Evolutionary conservation across 805 yeast species (phyloP).

Genomic region (Candida nanaspora): DNA sequence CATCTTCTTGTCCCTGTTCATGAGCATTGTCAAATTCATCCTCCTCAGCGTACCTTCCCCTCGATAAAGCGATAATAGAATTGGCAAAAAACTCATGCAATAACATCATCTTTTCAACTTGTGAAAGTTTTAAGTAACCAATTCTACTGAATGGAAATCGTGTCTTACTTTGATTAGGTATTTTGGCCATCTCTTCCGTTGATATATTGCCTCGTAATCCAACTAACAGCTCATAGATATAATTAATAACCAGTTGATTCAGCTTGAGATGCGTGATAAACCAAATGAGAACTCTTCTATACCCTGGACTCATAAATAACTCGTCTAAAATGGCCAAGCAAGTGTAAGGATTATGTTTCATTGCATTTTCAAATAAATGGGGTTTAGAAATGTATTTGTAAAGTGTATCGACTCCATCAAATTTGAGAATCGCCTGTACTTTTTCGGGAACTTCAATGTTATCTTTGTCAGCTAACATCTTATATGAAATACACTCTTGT

Average conservation of each 20-base stretch:
- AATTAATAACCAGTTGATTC: slow-evolving; percentile 49
- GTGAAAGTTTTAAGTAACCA: slow-evolving; percentile 47
- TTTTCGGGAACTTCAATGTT: slow-evolving; percentile 10
- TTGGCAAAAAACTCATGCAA: slow-evolving; percentile 65
- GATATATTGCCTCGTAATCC: slow-evolving; percentile 44
- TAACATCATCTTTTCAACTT: slow-evolving; percentile 57
- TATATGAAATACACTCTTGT: slow-evolving; percentile 16
- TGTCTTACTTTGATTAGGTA: slow-evolving; percentile 2
- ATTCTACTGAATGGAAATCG: slow-evolving; percentile 43
- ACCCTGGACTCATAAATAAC: slow-evolving; percentile 61
- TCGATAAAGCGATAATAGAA: slow-evolving; percentile 36
- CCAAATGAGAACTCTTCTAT: slow-evolving; percentile 60
- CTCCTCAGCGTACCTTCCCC: slow-evolving; percentile 20
- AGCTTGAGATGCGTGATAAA: slow-evolving; percentile 56
- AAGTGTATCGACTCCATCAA: slow-evolving; percentile 37
- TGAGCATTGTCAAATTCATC: slow-evolving; percentile 12
- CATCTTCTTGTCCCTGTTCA: slow-evolving; percentile 8
- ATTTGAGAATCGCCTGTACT: not conserved
- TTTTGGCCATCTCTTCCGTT: not conserved
- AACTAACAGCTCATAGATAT: slow-evolving; percentile 52
- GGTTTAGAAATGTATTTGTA: slow-evolving; percentile 38
- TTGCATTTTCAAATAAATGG: slow-evolving; percentile 39
- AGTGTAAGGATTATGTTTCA: slow-evolving; percentile 43
- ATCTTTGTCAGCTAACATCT: slow-evolving; percentile 12
- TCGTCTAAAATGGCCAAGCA: slow-evolving; percentile 59